Conservation (phyloP, 1,284 basidiomycete genomes). For the Marasmius sp. region DNA sequence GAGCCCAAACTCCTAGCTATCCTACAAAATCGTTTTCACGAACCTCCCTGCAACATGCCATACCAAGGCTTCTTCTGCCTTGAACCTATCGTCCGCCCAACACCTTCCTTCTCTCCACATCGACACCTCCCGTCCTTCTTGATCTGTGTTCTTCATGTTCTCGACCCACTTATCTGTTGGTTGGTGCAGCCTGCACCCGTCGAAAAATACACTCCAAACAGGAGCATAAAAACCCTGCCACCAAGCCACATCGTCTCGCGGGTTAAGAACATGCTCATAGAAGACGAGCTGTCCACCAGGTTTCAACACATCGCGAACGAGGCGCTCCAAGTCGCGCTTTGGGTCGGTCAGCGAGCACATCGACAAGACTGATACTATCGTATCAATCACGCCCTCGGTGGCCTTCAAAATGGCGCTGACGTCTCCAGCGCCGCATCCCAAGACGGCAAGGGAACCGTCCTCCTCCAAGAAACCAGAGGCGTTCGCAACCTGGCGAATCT, state of each 20-base stretch:
- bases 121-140: constrained; percentile 18
- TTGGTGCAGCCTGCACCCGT: constrained; percentile 61
- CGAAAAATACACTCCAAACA: constrained; percentile 55
- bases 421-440: constrained; percentile 47
- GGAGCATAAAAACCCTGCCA: constrained; percentile 74
- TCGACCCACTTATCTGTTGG: constrained; percentile 55
- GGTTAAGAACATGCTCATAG: constrained; percentile 49
- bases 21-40: constrained; percentile 33
- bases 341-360: constrained; percentile 47
- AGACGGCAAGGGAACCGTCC: constrained; percentile 36
- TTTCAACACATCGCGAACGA: constrained; percentile 38
- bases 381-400: constrained; percentile 39
- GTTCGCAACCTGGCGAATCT: constrained; percentile 48
- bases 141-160: constrained; percentile 29
- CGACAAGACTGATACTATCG: constrained; percentile 45
- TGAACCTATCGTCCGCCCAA: constrained; percentile 42
- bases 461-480: constrained; percentile 53
- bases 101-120: constrained; percentile 42
- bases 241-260: constrained; percentile 35
- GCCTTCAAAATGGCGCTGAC: constrained; percentile 33
- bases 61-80: constrained; percentile 52
- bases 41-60: constrained; percentile 56
- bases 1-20: not conserved
- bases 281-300: constrained; percentile 48
- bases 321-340: constrained; percentile 29